Percentiles rank a stretch among this genome's conserved stretches.
Conservation (phyloP, 1,139 yeast genomes). For the Taiozyma sp. region DNA sequence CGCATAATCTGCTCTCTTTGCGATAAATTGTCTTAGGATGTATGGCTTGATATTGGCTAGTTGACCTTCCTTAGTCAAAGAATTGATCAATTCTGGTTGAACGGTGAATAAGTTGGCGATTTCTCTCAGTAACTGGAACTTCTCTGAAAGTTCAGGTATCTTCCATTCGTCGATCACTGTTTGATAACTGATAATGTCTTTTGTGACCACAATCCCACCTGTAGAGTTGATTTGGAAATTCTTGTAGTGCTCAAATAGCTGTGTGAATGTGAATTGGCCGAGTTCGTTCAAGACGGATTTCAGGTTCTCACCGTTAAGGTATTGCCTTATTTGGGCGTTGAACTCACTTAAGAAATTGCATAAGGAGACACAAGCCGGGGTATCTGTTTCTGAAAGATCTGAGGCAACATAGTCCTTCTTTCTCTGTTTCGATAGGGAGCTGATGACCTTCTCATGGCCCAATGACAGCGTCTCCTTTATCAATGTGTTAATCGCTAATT, state of each 20-base stretch:
- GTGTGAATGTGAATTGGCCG: slow-evolving; percentile 56
- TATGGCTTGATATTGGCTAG: slow-evolving; percentile 65
- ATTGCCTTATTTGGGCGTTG: slow-evolving; percentile 31
- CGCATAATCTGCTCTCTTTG: slow-evolving; percentile 67
- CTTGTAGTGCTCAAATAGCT: slow-evolving; percentile 68
- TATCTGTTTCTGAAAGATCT: slow-evolving; percentile 53
- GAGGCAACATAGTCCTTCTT: slow-evolving; percentile 54
- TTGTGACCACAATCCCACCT: slow-evolving; percentile 83
- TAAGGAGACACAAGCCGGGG: slow-evolving; percentile 64
- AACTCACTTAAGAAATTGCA: slow-evolving; percentile 48
- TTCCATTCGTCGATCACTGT: slow-evolving; percentile 70
- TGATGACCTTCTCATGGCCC: slow-evolving; percentile 41
- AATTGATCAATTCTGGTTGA: slow-evolving; percentile 67
- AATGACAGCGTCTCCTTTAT: slow-evolving; percentile 53
- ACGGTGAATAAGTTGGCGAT: slow-evolving; percentile 84
- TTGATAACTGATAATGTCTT: slow-evolving; percentile 79
- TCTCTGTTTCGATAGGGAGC: slow-evolving; percentile 55
- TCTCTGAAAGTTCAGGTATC: slow-evolving; percentile 58
- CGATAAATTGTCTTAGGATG: slow-evolving; percentile 62
- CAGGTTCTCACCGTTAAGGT: slow-evolving; percentile 52
- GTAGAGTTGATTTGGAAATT: slow-evolving; percentile 72
- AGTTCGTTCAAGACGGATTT: slow-evolving; percentile 49
- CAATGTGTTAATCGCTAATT: slow-evolving; percentile 63
- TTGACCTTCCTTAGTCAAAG: slow-evolving; percentile 81
- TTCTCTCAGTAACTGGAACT: slow-evolving; percentile 71